phyloP scores from a whole-genome alignment of 2,329 filamentous ascomycete genomes.

The Sclerotinia glacialis region DNA sequence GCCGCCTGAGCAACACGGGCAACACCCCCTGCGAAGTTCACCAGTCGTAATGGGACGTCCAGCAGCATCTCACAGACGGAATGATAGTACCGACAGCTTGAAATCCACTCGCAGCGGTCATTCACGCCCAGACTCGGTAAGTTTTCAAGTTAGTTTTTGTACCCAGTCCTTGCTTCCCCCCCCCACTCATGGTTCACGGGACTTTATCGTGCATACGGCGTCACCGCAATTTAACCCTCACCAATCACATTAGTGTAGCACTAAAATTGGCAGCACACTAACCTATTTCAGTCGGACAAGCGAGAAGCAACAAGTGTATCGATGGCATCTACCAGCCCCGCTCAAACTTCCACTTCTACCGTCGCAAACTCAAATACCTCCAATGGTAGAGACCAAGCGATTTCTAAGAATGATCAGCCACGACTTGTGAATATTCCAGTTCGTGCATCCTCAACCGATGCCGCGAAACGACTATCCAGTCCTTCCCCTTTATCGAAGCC shows the following conservation, averaged over 20 bases:
- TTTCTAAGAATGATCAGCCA: constrained; percentile 51
- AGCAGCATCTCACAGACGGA: constrained; percentile 40
- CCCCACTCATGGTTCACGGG: constrained; percentile 24
- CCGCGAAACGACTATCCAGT: constrained; percentile 61
- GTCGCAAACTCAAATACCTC: constrained; percentile 24
- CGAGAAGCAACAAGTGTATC: constrained; percentile 50
- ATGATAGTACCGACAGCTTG: constrained; percentile 64
- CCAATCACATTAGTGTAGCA: constrained; percentile 33
- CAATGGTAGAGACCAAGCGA: constrained; percentile 45
- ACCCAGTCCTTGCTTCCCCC: constrained; percentile 11
- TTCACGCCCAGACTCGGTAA: constrained; percentile 65
- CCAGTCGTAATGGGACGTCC: constrained; percentile 34
- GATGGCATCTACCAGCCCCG: constrained; percentile 40
- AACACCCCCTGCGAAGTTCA: constrained; percentile 39
- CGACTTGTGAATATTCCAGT: constrained; percentile 58
- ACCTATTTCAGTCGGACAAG: constrained; percentile 56
- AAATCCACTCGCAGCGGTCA: constrained; percentile 55
- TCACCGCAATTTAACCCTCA: constrained; percentile 36
- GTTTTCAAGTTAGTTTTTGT: constrained; percentile 40
- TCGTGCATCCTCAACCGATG: constrained; percentile 57
- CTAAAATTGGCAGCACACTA: constrained; percentile 44
- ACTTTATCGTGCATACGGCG: constrained; percentile 28
- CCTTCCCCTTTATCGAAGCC: constrained; percentile 75
- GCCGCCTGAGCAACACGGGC: constrained; percentile 35
- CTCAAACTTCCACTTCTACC: constrained; percentile 42